These are phyloP conservation scores for Amaranthus tricolor DNA, from an alignment of 179 eudicot species.

Conservation along the genomic window DNA sequence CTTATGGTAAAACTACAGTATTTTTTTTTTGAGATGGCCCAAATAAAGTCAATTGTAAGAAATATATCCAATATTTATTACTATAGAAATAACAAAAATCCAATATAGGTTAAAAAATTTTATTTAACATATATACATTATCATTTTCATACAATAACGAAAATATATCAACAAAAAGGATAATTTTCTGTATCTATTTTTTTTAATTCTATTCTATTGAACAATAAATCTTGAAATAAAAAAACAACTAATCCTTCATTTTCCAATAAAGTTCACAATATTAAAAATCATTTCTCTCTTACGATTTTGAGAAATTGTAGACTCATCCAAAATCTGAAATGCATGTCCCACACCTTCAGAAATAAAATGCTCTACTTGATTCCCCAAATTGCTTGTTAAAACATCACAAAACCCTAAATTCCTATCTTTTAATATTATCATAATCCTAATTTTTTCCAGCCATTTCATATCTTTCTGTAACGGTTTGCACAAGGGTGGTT, in stretches of 20 bases:
- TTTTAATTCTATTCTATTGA: too few relatives aligned
- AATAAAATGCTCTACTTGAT: slow-evolving; percentile 38
- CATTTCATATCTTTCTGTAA: slow-evolving; percentile 19
- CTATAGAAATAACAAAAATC: too few relatives aligned
- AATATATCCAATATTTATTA: too few relatives aligned
- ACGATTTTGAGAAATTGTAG: slow-evolving; percentile 40
- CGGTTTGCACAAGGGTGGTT: slow-evolving; percentile 76
- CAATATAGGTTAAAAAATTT: too few relatives aligned
- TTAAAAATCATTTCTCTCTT: slow-evolving; percentile 45
- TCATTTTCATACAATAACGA: too few relatives aligned
- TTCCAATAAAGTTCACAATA: slow-evolving; percentile 37
- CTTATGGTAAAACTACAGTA: too few relatives aligned
- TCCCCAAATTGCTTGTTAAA: slow-evolving; percentile 34
- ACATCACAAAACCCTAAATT: slow-evolving; percentile 49
- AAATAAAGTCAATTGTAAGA: too few relatives aligned
- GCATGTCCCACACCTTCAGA: slow-evolving; percentile 72
- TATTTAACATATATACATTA: too few relatives aligned
- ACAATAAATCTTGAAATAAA: too few relatives aligned
- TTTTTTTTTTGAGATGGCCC: too few relatives aligned
- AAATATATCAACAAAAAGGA: too few relatives aligned
- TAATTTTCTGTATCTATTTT: too few relatives aligned
- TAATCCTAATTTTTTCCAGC: slow-evolving; percentile 24
- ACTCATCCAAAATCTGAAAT: slow-evolving; percentile 61
- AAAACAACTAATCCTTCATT: background rate
- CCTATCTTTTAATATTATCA: slow-evolving; percentile 67